phyloP scores from a whole-genome alignment of 202 grass and related monocot genomes.

The Musa balbisiana region DNA sequence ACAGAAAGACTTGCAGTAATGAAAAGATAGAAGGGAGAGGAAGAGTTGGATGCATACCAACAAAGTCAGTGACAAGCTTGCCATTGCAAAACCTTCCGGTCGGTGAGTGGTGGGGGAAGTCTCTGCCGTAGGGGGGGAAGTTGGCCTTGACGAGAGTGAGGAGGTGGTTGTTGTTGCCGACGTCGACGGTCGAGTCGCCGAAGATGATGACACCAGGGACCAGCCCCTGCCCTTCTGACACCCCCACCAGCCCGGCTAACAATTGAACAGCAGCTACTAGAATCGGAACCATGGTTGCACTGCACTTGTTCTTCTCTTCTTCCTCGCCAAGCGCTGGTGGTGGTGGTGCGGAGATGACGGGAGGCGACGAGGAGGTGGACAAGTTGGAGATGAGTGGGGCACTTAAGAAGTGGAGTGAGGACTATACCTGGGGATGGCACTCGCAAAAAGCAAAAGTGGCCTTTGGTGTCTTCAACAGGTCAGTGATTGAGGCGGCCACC shows the following conservation, averaged over 20 bases:
- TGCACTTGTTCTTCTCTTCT: neutral
- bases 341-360: too few species aligned
- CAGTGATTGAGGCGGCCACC: too few species aligned
- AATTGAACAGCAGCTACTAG: slow-evolving; percentile 3
- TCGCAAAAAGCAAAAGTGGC: too few species aligned
- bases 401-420: too few species aligned
- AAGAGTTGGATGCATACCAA: slow-evolving; percentile 22
- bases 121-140: slow-evolving; percentile 86
- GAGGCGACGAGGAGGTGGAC: too few species aligned
- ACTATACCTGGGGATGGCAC: too few species aligned
- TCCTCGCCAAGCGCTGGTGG: too few species aligned
- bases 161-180: slow-evolving; percentile 92
- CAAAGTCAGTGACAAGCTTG: slow-evolving; percentile 82
- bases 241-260: slow-evolving; percentile 1
- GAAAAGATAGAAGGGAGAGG: neutral
- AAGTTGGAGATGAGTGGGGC: too few species aligned
- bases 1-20: neutral
- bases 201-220: slow-evolving; percentile 87
- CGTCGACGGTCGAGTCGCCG: slow-evolving; percentile 84
- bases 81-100: slow-evolving; percentile 94
- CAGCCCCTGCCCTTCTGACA: slow-evolving; percentile 43
- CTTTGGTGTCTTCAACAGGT: too few species aligned
- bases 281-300: slow-evolving; percentile 15
- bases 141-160: slow-evolving; percentile 73
- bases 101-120: slow-evolving; percentile 54